Evolutionary conservation across 1,139 yeast species (phyloP).

Genomic region (Lodderomyces pseudojiufengensis): DNA sequence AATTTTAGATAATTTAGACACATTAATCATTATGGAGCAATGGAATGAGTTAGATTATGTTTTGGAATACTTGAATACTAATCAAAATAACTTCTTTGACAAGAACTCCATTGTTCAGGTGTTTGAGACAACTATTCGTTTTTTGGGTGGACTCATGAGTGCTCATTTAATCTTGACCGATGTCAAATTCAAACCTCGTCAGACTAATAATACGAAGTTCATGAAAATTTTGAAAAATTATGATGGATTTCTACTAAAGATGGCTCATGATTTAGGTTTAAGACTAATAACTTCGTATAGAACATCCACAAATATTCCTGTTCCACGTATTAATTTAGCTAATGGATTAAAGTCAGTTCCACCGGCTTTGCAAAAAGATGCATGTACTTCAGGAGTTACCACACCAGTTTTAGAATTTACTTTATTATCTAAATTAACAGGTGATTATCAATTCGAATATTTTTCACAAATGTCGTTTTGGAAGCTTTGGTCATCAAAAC

Average conservation of each 20-base stretch:
- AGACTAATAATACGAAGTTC: slow-evolving; percentile 9
- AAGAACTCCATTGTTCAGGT: slow-evolving; percentile 76
- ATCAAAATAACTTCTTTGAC: slow-evolving; percentile 44
- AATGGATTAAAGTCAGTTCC: slow-evolving; percentile 49
- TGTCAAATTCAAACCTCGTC: slow-evolving; percentile 15
- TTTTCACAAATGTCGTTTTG: slow-evolving; percentile 62
- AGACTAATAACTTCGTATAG: slow-evolving; percentile 65
- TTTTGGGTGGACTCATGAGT: slow-evolving; percentile 74
- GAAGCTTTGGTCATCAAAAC: slow-evolving; percentile 67
- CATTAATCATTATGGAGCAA: slow-evolving; percentile 70
- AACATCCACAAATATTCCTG: slow-evolving; percentile 59
- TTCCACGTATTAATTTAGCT: slow-evolving; percentile 65
- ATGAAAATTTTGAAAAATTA: slow-evolving; percentile 35
- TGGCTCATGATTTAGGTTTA: slow-evolving; percentile 73
- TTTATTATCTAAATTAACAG: slow-evolving; percentile 66
- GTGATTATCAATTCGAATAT: slow-evolving; percentile 66
- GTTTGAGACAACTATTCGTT: slow-evolving; percentile 78
- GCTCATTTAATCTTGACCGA: slow-evolving; percentile 68
- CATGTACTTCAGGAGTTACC: slow-evolving; percentile 85
- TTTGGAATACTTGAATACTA: slow-evolving; percentile 42
- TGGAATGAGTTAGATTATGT: slow-evolving; percentile 49
- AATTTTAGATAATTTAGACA: slow-evolving; percentile 73
- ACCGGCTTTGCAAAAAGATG: slow-evolving; percentile 47
- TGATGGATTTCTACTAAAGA: slow-evolving; percentile 61
- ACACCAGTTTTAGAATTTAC: slow-evolving; percentile 80